Percentiles rank a stretch among this genome's conserved stretches.
These are phyloP conservation scores for Phellopilus nigrolimitatus DNA, from an alignment of 1,284 basidiomycete genomes.

Conservation along the genomic window DNA sequence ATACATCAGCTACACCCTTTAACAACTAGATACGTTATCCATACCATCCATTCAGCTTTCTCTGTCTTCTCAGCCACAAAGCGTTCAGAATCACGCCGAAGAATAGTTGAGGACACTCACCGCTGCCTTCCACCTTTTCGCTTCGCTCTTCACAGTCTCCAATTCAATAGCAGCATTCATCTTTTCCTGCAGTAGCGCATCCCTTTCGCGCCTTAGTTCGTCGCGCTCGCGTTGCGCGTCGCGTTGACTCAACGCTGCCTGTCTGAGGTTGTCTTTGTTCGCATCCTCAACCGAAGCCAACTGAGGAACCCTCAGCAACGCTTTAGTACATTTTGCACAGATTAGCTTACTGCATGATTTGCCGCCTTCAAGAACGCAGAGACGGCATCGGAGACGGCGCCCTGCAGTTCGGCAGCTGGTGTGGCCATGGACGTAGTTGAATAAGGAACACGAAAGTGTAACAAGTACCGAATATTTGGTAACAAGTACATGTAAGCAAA, in stretches of 20 bases:
- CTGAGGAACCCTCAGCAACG: conserved; percentile 27
- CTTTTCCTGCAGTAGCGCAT: conserved; percentile 46
- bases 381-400: conserved; percentile 18
- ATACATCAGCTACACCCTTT: not conserved
- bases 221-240: conserved; percentile 51
- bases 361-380: conserved; percentile 19
- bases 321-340: not conserved
- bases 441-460: not conserved
- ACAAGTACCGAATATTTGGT: too few relatives aligned
- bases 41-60: conserved; percentile 54
- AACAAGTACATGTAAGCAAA: too few relatives aligned
- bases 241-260: conserved; percentile 39
- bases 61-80: conserved; percentile 37
- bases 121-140: conserved; percentile 43
- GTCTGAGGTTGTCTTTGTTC: conserved; percentile 41
- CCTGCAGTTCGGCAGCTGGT: conserved; percentile 9
- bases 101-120: conserved; percentile 36
- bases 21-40: conserved; percentile 19
- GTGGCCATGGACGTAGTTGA: not conserved
- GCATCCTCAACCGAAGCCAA: conserved; percentile 42
- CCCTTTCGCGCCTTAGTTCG: conserved; percentile 48
- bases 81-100: not conserved
- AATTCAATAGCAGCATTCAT: conserved; percentile 42
- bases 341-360: conserved; percentile 20
- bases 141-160: conserved; percentile 46